Percentiles rank a stretch among this genome's conserved stretches.
Evolutionary conservation across 2,329 filamentous ascomycete species (phyloP).

Genomic region (Colletotrichum sp.): DNA sequence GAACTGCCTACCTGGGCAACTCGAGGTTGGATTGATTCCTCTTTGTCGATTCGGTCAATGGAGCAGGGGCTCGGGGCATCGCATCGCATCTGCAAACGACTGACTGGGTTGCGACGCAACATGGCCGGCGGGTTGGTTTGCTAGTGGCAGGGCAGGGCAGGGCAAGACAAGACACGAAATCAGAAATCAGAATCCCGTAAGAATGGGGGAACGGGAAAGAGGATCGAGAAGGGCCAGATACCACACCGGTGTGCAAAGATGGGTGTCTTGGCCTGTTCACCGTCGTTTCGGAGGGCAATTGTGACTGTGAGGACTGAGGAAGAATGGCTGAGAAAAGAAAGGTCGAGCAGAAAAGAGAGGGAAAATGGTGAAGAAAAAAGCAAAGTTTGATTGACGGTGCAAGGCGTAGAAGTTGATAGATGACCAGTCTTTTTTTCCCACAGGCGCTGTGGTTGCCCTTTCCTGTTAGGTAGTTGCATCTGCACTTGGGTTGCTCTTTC

Average conservation of each 20-base stretch:
- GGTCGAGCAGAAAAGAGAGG: neutral
- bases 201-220: neutral
- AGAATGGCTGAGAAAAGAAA: neutral
- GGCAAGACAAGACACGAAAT: neutral
- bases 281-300: conserved; percentile 12
- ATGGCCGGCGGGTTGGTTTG: neutral
- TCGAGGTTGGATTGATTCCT: neutral
- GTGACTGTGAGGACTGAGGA: neutral
- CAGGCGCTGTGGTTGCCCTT: neutral
- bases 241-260: neutral
- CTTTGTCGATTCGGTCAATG: neutral
- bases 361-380: neutral
- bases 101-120: neutral
- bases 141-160: neutral
- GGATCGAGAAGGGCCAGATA: neutral
- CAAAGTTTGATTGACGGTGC: conserved; percentile 2
- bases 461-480: neutral
- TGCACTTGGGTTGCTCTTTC: neutral
- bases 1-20: neutral
- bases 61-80: neutral
- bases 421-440: neutral
- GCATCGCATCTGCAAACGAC: neutral
- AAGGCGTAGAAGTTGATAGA: conserved; percentile 13
- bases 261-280: conserved; percentile 6
- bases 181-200: neutral